Evolutionary conservation across 768 basidiomycete genomes (phyloP).

Genomic region (Amanita jacksonii): DNA sequence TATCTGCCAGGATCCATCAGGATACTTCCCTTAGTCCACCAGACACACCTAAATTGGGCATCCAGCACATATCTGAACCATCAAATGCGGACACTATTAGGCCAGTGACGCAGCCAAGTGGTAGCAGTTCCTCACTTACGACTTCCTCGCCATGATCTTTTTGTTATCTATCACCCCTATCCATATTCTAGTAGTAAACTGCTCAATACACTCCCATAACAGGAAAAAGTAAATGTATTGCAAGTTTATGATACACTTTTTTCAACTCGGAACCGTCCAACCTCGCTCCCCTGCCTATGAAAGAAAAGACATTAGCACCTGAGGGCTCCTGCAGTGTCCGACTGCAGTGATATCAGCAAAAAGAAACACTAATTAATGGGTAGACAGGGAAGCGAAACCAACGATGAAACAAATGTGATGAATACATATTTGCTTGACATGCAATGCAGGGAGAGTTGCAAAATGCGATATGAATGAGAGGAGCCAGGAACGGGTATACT

Average conservation of each 20-base stretch:
- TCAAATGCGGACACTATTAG: background rate
- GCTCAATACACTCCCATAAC: too few species aligned
- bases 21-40: background rate
- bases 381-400: background rate
- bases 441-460: conserved; percentile 4
- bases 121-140: background rate
- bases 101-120: background rate
- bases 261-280: conserved; percentile 5
- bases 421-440: conserved; percentile 8
- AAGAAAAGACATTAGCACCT: conserved; percentile 1
- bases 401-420: conserved; percentile 3
- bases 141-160: background rate
- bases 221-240: conserved; percentile 3
- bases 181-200: too few species aligned
- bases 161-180: background rate
- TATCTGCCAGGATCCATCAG: conserved; percentile 5
- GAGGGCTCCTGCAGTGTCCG: background rate
- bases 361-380: background rate
- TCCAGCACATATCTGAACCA: background rate
- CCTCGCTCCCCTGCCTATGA: conserved; percentile 4
- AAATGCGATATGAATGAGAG: background rate
- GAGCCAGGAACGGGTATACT: conserved; percentile 6
- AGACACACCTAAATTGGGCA: background rate
- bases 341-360: conserved; percentile 4
- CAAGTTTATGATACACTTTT: conserved; percentile 3